phyloP scores from a whole-genome alignment of 1,284 basidiomycete species.

The Apiotrichum laibachii region DNA sequence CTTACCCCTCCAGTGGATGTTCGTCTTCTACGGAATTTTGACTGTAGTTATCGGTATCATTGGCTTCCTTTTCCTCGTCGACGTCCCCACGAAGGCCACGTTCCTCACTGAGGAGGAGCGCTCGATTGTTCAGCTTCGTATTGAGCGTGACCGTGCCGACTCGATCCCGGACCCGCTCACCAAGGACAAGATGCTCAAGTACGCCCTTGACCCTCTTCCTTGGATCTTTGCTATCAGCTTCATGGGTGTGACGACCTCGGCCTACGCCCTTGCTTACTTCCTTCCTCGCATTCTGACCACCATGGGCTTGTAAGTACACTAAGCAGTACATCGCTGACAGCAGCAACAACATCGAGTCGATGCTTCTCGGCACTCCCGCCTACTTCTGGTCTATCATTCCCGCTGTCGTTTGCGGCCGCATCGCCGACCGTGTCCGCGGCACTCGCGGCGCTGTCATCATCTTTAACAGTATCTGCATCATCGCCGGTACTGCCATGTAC shows the following conservation, averaged over 20 bases:
- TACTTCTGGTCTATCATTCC: constrained; percentile 47
- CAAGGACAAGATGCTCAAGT: constrained; percentile 38
- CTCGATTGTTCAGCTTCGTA: constrained; percentile 47
- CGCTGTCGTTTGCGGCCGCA: constrained; percentile 42
- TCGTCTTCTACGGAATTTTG: constrained; percentile 29
- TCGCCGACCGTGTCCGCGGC: constrained; percentile 43
- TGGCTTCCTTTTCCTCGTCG: constrained; percentile 40
- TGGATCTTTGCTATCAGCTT: constrained; percentile 53
- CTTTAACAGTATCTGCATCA: constrained; percentile 10
- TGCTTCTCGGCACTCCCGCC: constrained; percentile 49
- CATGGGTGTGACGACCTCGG: constrained; percentile 25
- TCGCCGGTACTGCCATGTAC: constrained; percentile 16
- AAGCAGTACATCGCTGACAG: too few relatives aligned
- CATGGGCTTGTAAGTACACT: constrained; percentile 42
- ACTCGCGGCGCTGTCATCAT: constrained; percentile 8
- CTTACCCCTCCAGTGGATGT: constrained; percentile 31
- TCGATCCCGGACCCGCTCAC: constrained; percentile 49
- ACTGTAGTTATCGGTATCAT: constrained; percentile 42
- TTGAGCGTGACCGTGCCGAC: constrained; percentile 54
- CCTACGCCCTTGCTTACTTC: constrained; percentile 43
- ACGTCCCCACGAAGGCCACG: constrained; percentile 54
- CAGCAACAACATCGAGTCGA: constrained; percentile 28
- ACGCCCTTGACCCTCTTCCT: constrained; percentile 50
- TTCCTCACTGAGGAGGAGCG: constrained; percentile 51
- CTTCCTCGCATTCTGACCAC: constrained; percentile 49